Evolutionary conservation across 768 basidiomycete genomes (phyloP).

Genomic region (Trametes maxima): DNA sequence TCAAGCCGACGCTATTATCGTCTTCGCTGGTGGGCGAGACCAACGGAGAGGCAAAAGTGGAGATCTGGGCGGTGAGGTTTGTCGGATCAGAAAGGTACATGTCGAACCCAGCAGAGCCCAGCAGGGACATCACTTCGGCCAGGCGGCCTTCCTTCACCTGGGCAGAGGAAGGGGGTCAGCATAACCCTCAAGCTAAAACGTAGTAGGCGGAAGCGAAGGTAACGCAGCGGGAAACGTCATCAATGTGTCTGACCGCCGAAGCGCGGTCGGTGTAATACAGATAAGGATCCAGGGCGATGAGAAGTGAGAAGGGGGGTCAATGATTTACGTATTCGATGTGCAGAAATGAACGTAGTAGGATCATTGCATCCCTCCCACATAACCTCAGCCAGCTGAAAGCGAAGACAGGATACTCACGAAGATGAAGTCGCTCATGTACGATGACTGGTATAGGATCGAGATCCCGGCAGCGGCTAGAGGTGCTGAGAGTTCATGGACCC

Average conservation of each 20-base stretch:
- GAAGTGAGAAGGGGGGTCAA: background rate
- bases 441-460: constrained; percentile 81
- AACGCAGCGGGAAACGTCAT: background rate
- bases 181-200: background rate
- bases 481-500: constrained; percentile 75
- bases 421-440: constrained; percentile 82
- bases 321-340: constrained; percentile 9
- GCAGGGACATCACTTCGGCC: constrained; percentile 60
- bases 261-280: constrained; percentile 3
- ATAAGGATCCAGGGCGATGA: constrained; percentile 10
- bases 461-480: constrained; percentile 77
- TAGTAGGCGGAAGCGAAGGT: background rate
- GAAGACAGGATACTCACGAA: constrained; percentile 50
- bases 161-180: constrained; percentile 5
- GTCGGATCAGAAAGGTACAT: constrained; percentile 42
- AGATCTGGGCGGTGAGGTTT: constrained; percentile 32
- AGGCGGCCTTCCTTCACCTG: constrained; percentile 72
- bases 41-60: constrained; percentile 31
- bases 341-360: constrained; percentile 8
- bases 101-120: constrained; percentile 65
- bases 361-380: no score
- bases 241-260: background rate
- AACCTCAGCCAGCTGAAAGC: background rate
- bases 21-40: constrained; percentile 29
- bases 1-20: constrained; percentile 19